Evolutionary conservation across 192 early-diverging fungal genomes (phyloP).

Genomic region (Backusella circina): DNA sequence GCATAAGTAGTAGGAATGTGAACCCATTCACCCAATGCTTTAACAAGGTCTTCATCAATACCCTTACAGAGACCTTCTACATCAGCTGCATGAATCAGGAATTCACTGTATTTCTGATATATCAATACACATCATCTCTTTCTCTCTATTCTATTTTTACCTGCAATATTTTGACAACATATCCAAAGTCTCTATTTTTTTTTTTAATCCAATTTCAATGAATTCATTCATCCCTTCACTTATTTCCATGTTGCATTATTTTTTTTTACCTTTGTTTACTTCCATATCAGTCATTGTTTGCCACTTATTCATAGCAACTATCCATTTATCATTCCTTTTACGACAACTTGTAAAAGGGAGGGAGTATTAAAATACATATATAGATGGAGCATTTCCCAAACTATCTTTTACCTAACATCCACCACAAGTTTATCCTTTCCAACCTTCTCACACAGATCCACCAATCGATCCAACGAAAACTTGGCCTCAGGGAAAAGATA

Average conservation of each 20-base stretch:
- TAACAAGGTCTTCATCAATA: constrained; percentile 85
- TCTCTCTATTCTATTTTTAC: constrained; percentile 18
- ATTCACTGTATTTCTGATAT: constrained; percentile 58
- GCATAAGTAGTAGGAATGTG: constrained; percentile 93
- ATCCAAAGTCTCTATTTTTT: constrained; percentile 42
- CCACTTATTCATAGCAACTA: constrained; percentile 98
- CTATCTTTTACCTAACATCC: constrained; percentile 61
- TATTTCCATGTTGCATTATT: neutral
- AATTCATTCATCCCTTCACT: constrained; percentile 9
- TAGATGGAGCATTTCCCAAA: too few species aligned
- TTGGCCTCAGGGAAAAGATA: constrained; percentile 84
- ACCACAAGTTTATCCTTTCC: constrained; percentile 75
- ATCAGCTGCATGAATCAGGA: constrained; percentile 96
- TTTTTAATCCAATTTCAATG: neutral
- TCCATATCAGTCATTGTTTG: constrained; percentile 90
- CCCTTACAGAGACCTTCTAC: constrained; percentile 96
- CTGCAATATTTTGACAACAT: constrained; percentile 61
- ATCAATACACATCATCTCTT: too few species aligned
- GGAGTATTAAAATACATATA: too few species aligned
- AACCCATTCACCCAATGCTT: constrained; percentile 80
- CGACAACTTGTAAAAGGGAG: constrained; percentile 67
- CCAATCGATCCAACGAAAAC: constrained; percentile 68
- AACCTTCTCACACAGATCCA: constrained; percentile 44
- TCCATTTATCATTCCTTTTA: constrained; percentile 66
- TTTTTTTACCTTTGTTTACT: constrained; percentile 60